Conservation (phyloP, 345 rosid genomes). For the Microthlaspi erraticum region DNA sequence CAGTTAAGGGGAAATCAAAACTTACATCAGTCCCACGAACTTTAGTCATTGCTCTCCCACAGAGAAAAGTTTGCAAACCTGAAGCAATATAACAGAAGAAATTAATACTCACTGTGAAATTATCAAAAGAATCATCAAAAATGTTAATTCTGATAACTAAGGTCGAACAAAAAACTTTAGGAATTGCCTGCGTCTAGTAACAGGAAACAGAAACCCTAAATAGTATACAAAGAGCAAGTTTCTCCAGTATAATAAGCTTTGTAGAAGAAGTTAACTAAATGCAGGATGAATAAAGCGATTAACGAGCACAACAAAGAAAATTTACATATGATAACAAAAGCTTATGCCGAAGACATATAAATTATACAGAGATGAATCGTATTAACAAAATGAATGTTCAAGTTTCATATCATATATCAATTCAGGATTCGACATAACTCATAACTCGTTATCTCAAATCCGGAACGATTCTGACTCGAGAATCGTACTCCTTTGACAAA, state of each 20-base stretch:
- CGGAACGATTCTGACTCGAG: background rate
- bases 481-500: background rate
- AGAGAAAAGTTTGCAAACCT: conserved; percentile 1
- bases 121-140: background rate
- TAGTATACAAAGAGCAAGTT: background rate
- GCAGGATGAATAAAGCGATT: background rate
- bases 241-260: background rate
- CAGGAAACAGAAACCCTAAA: background rate
- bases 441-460: background rate
- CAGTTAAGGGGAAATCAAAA: conserved; percentile 9
- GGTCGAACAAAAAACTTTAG: background rate
- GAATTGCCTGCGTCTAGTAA: background rate
- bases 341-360: background rate
- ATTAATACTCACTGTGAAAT: conserved; percentile 12
- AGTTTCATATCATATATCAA: conserved; percentile 2
- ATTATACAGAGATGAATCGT: background rate
- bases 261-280: background rate
- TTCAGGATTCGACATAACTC: background rate
- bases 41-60: conserved; percentile 33
- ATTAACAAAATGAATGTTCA: background rate
- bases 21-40: conserved; percentile 29
- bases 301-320: background rate
- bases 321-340: background rate
- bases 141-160: background rate
- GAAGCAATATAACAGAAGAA: background rate